Conservation (phyloP, 73 alveolate species). For the Vitrella brassicaformis region DNA sequence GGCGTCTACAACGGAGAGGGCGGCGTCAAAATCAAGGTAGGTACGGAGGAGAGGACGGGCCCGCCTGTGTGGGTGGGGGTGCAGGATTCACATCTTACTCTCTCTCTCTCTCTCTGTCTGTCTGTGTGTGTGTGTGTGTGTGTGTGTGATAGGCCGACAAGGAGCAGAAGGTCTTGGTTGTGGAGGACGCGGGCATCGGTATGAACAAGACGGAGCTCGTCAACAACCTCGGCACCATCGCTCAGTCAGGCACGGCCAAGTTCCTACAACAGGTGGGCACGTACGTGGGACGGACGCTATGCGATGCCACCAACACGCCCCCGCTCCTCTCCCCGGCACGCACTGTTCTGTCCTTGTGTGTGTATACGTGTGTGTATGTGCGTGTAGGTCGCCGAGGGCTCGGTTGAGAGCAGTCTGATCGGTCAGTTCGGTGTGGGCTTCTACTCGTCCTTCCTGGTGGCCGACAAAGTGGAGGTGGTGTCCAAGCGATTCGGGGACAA, state of each 20-base stretch:
- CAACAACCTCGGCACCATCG: conserved; percentile 95
- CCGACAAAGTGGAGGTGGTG: conserved; percentile 59
- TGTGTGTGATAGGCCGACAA: background rate
- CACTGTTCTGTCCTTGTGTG: too few relatives aligned
- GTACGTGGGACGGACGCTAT: conserved; percentile 1
- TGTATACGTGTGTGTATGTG: too few relatives aligned
- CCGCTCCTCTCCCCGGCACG: too few relatives aligned
- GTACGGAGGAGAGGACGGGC: background rate
- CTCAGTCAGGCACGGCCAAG: conserved; percentile 43
- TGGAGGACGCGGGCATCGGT: conserved; percentile 87
- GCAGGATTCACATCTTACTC: background rate
- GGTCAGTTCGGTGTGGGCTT: conserved; percentile 99
- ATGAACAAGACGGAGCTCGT: conserved; percentile 93
- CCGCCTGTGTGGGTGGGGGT: background rate
- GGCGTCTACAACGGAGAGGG: conserved; percentile 52
- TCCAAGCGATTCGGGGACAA: conserved; percentile 17
- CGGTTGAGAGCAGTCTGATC: conserved; percentile 68
- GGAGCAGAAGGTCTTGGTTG: background rate
- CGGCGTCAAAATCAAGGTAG: background rate
- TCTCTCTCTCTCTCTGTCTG: background rate
- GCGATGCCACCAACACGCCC: background rate
- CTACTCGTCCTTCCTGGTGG: conserved; percentile 87
- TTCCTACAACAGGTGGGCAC: conserved; percentile 34
- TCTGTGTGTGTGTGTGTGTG: background rate
- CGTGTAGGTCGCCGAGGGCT: background rate